A percentile compares a stretch with the other conserved stretches of the same genome.
Conservation (phyloP, 2,329 filamentous ascomycete species). For the Beauveria varroae region DNA sequence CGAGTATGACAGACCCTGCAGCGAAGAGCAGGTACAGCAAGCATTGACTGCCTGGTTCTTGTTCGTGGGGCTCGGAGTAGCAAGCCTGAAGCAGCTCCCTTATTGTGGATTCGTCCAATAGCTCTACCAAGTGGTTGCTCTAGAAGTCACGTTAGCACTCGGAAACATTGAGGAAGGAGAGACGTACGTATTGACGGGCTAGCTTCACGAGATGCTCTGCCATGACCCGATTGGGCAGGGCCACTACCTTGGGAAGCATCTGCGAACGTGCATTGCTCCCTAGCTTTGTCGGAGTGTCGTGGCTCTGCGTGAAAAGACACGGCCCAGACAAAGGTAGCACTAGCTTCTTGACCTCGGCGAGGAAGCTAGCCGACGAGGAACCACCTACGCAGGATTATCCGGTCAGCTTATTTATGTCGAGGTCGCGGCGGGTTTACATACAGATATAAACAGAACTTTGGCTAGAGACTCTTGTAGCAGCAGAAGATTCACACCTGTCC, state of each 20-base stretch:
- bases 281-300: constrained; percentile 26
- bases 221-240: constrained; percentile 47
- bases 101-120: constrained; percentile 48
- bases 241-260: constrained; percentile 43
- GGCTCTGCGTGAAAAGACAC: constrained; percentile 50
- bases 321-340: constrained; percentile 46
- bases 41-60: constrained; percentile 46
- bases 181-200: not conserved
- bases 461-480: not conserved
- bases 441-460: not conserved
- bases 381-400: constrained; percentile 47
- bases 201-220: constrained; percentile 32
- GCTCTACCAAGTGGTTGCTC: constrained; percentile 53
- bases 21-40: constrained; percentile 55
- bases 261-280: constrained; percentile 18
- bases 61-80: constrained; percentile 45
- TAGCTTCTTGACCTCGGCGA: constrained; percentile 53
- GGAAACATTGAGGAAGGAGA: not conserved
- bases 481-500: not conserved
- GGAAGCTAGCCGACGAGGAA: constrained; percentile 52
- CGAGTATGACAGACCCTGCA: constrained; percentile 34
- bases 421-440: not conserved
- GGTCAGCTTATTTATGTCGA: not conserved
- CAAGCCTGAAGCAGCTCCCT: constrained; percentile 41
- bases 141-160: constrained; percentile 19